These are phyloP conservation scores for Russula abietina DNA, from an alignment of 768 basidiomycete species.

Conservation along the genomic window DNA sequence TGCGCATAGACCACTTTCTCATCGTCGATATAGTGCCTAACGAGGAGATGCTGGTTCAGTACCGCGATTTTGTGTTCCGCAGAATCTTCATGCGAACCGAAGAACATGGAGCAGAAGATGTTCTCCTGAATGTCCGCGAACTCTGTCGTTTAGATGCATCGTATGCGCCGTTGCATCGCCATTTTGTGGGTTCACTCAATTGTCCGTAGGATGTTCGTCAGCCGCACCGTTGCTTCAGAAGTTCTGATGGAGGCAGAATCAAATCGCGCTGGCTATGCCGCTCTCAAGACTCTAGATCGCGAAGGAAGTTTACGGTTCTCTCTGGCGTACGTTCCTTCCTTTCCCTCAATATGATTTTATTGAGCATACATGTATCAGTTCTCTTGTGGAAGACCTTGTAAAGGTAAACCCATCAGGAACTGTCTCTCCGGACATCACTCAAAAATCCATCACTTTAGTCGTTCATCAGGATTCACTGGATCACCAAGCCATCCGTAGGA, in stretches of 20 bases:
- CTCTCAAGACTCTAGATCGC: constrained; percentile 61
- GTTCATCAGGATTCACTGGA: constrained; percentile 63
- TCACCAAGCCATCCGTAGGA: constrained; percentile 44
- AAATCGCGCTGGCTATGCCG: constrained; percentile 63
- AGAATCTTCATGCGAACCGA: constrained; percentile 73
- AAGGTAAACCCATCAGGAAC: constrained; percentile 41
- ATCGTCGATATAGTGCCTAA: not conserved
- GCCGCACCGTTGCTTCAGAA: constrained; percentile 77
- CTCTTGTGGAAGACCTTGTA: constrained; percentile 58
- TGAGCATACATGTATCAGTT: constrained; percentile 29
- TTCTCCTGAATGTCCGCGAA: constrained; percentile 64
- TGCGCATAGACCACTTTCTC: constrained; percentile 28
- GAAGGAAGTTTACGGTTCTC: constrained; percentile 62
- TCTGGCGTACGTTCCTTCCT: constrained; percentile 44
- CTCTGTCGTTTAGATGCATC: constrained; percentile 62
- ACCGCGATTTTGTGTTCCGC: constrained; percentile 81
- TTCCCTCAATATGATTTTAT: not conserved
- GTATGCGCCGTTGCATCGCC: constrained; percentile 35
- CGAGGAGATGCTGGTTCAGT: constrained; percentile 36
- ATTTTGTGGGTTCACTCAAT: constrained; percentile 8
- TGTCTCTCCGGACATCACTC: not conserved
- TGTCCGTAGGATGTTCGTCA: constrained; percentile 65
- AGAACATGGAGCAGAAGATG: constrained; percentile 54
- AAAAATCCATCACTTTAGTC: constrained; percentile 38
- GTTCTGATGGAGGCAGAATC: constrained; percentile 74